Conservation (phyloP, 2,329 filamentous ascomycete species). For the Talaromyces sp. region DNA sequence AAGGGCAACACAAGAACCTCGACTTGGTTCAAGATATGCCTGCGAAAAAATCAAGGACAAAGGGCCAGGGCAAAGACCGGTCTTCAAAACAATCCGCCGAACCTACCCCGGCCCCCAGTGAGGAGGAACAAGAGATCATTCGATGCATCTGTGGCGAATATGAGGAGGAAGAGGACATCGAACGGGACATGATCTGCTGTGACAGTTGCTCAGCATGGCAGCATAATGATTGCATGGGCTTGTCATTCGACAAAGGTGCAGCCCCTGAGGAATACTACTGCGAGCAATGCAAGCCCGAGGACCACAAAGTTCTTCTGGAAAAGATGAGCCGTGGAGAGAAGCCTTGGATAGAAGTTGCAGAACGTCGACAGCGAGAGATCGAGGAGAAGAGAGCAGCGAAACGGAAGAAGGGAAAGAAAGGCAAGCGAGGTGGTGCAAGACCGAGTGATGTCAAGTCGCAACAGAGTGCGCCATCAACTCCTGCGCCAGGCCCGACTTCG, state of each 20-base stretch:
- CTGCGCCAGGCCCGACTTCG: conserved; percentile 21
- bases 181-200: conserved; percentile 92
- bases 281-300: conserved; percentile 77
- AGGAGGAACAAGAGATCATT: conserved; percentile 66
- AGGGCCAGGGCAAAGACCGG: conserved; percentile 41
- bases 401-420: conserved; percentile 52
- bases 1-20: conserved; percentile 90
- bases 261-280: conserved; percentile 84
- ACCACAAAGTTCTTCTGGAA: conserved; percentile 74
- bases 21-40: conserved; percentile 61
- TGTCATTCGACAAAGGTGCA: conserved; percentile 69
- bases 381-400: conserved; percentile 52
- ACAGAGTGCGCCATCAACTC: conserved; percentile 12
- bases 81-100: conserved; percentile 43
- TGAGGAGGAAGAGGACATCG: conserved; percentile 76
- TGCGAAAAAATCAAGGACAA: conserved; percentile 42
- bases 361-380: conserved; percentile 57
- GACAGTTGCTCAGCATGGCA: conserved; percentile 93
- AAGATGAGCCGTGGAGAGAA: conserved; percentile 74
- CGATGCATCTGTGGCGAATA: conserved; percentile 89
- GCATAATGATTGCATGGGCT: conserved; percentile 91
- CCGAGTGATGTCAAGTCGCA: conserved; percentile 57
- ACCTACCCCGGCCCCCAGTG: conserved; percentile 34
- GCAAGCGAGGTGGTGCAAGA: conserved; percentile 57
- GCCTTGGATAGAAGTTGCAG: conserved; percentile 72